Conservation (phyloP, 169 alveolate species). For the Cryptosporidium felis region DNA sequence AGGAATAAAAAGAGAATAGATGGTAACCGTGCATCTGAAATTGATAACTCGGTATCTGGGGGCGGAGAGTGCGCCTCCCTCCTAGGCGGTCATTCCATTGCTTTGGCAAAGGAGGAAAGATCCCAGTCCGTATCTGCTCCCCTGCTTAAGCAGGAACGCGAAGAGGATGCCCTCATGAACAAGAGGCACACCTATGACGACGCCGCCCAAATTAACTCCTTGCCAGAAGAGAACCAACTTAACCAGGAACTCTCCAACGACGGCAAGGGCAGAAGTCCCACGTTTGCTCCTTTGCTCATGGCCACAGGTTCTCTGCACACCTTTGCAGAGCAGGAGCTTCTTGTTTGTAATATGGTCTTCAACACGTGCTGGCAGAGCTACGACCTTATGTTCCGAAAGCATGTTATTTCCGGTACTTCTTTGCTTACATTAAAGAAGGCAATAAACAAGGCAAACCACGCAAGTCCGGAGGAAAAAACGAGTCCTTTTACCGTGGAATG, state of each 20-base stretch:
- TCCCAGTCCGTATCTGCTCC: constrained; percentile 51
- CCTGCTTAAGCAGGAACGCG: constrained; percentile 29
- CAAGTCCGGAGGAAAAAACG: constrained; percentile 59
- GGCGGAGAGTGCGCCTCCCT: background rate
- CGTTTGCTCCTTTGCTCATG: constrained; percentile 70
- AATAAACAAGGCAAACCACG: constrained; percentile 61
- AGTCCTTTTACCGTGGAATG: constrained; percentile 64
- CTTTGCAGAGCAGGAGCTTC: constrained; percentile 63
- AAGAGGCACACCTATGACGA: constrained; percentile 69
- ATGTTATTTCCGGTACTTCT: constrained; percentile 57
- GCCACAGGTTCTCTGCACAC: constrained; percentile 70
- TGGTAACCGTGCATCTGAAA: background rate
- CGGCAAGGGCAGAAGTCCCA: constrained; percentile 68
- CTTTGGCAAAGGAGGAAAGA: constrained; percentile 42
- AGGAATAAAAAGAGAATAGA: constrained; percentile 1
- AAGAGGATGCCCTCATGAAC: background rate
- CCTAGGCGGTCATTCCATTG: background rate
- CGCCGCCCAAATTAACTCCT: background rate
- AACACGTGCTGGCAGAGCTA: constrained; percentile 72
- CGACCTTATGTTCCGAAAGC: constrained; percentile 64
- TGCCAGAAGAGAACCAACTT: background rate
- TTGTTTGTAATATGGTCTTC: constrained; percentile 68
- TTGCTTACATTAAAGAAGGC: constrained; percentile 62
- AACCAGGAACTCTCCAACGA: background rate
- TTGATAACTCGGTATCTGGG: background rate